Evolutionary conservation across 306 rosid species (phyloP).

Genomic region (Begonia peltatifolia): DNA sequence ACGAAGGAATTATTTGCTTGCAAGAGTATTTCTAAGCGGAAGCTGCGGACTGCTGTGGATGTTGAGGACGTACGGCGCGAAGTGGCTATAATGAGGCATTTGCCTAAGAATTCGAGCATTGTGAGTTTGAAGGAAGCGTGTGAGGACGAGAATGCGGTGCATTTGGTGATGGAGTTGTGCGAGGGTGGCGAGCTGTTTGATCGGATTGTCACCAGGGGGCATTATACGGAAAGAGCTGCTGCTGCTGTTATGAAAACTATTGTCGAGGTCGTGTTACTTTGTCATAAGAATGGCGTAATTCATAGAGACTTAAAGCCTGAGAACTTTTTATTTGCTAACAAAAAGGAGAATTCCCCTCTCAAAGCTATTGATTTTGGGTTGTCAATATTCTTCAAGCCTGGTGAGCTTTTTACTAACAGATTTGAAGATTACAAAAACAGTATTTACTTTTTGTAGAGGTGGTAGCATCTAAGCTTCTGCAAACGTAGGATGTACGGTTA

Average conservation of each 20-base stretch:
- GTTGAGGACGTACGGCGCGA: conserved; percentile 77
- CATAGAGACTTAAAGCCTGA: conserved; percentile 44
- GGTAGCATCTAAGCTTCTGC: no score
- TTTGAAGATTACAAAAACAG: no score
- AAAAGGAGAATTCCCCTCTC: conserved; percentile 74
- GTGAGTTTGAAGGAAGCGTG: no score
- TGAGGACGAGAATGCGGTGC: conserved; percentile 57
- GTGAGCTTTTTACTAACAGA: conserved; percentile 15
- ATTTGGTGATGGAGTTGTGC: conserved; percentile 14
- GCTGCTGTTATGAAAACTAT: conserved; percentile 63
- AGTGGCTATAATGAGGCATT: conserved; percentile 86
- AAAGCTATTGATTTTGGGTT: conserved; percentile 88
- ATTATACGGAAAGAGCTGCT: conserved; percentile 74
- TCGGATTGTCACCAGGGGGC: conserved; percentile 86
- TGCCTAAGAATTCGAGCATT: conserved; percentile 59
- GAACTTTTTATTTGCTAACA: no score
- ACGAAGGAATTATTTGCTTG: conserved; percentile 62
- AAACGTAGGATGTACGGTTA: no score
- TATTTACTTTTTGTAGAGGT: conserved; percentile 11
- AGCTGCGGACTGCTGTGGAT: conserved; percentile 71
- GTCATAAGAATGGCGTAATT: conserved; percentile 52
- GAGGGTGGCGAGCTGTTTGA: conserved; percentile 68
- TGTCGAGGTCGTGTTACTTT: conserved; percentile 76
- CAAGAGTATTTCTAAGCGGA: conserved; percentile 85
- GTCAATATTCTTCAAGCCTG: conserved; percentile 88